Conservation (phyloP, 1,284 basidiomycete genomes). For the Kwoniella shivajii region DNA sequence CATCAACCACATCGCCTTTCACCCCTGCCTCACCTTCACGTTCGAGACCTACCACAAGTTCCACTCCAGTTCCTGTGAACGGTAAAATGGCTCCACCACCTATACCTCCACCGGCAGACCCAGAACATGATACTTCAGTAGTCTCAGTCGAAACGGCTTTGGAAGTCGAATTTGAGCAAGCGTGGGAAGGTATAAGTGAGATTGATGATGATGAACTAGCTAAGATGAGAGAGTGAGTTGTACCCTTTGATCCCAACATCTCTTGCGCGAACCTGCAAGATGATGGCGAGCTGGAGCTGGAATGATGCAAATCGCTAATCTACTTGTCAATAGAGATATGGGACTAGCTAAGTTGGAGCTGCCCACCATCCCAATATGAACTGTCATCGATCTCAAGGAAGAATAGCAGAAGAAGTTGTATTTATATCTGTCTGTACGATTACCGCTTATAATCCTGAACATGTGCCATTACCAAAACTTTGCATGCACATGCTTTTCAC, state of each 20-base stretch:
- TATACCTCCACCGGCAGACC: constrained; percentile 11
- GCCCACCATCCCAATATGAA: too few species aligned
- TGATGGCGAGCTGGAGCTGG: not conserved
- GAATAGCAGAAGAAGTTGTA: too few species aligned
- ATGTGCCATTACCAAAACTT: too few species aligned
- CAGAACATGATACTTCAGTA: not conserved
- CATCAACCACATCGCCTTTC: constrained; percentile 32
- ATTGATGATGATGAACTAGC: constrained; percentile 76
- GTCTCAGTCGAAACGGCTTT: constrained; percentile 58
- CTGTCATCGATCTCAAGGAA: too few species aligned
- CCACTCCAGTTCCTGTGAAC: constrained; percentile 8
- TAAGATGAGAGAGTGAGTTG: constrained; percentile 44
- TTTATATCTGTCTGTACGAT: too few species aligned
- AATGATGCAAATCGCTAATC: not conserved
- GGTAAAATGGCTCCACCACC: constrained; percentile 33
- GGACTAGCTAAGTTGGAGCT: not conserved
- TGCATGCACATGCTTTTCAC: too few species aligned
- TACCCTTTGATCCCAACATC: too few species aligned
- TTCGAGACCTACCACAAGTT: constrained; percentile 32
- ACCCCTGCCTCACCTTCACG: constrained; percentile 37
- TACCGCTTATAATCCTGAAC: too few species aligned
- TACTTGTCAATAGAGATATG: not conserved
- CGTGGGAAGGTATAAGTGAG: constrained; percentile 86
- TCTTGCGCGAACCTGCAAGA: too few species aligned
- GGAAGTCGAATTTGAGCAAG: constrained; percentile 88